Percentiles rank a stretch among this genome's conserved stretches.
Conservation (phyloP, 306 rosid species). For the Astragalus glycyphyllos region DNA sequence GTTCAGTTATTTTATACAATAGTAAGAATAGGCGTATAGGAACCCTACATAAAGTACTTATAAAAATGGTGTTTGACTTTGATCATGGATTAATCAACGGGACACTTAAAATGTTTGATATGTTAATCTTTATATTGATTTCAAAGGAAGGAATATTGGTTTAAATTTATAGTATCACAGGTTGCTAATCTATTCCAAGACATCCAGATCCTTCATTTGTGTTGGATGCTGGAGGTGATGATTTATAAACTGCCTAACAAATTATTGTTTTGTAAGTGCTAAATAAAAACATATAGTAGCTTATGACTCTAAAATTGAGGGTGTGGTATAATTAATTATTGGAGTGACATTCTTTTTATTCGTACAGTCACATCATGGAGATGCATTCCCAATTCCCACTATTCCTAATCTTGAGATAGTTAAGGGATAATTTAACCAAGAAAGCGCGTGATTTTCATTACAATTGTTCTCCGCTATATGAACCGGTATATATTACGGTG, state of each 20-base stretch:
- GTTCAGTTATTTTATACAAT: background rate
- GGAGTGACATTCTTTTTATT: conserved; percentile 2
- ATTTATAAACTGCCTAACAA: background rate
- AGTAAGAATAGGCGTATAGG: background rate
- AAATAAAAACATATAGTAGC: background rate
- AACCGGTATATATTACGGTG: too few relatives aligned
- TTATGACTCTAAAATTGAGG: background rate
- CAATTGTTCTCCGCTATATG: too few relatives aligned
- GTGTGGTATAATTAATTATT: background rate
- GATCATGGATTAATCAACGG: background rate
- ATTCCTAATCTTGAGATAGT: background rate
- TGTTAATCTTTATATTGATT: background rate
- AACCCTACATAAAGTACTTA: background rate
- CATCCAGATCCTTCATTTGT: background rate
- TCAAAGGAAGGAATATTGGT: background rate
- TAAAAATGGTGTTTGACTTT: background rate
- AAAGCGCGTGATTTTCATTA: too few relatives aligned
- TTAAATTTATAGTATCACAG: background rate
- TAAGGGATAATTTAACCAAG: too few relatives aligned
- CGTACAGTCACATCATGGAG: background rate
- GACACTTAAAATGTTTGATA: background rate
- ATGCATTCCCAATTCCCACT: background rate
- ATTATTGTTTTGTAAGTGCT: conserved; percentile 6
- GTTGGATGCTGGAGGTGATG: background rate
- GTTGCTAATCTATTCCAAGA: background rate